phyloP scores from a whole-genome alignment of 140 eudicot genomes.

The Senecio squalidus region DNA sequence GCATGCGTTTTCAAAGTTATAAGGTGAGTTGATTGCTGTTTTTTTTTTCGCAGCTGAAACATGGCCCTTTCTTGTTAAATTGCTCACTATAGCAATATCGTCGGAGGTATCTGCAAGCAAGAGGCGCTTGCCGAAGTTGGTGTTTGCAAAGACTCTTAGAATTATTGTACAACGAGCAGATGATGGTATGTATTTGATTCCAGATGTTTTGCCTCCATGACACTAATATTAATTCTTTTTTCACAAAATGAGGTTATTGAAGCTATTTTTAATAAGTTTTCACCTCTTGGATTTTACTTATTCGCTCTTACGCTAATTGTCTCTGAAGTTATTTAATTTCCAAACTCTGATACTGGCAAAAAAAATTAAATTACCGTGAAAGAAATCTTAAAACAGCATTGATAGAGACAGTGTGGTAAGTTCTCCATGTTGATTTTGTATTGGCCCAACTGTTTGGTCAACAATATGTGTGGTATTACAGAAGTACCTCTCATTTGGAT shows the following conservation, averaged over 20 bases:
- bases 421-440: conserved; percentile 5
- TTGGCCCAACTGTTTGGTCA: not conserved
- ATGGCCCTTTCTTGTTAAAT: conserved; percentile 80
- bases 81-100: conserved; percentile 51
- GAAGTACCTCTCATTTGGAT: conserved; percentile 6
- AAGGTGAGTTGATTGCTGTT: conserved; percentile 5
- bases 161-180: conserved; percentile 72
- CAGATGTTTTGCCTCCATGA: too few species aligned
- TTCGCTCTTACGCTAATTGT: not conserved
- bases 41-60: conserved; percentile 60
- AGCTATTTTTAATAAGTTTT: not conserved
- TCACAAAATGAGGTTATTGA: not conserved
- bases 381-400: not conserved
- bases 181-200: conserved; percentile 50
- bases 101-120: conserved; percentile 69
- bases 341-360: not conserved
- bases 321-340: not conserved
- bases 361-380: not conserved
- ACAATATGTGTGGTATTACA: not conserved
- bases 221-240: too few species aligned
- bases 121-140: conserved; percentile 64
- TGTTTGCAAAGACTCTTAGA: conserved; percentile 77
- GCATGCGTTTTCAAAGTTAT: not conserved
- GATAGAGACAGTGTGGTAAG: conserved; percentile 2
- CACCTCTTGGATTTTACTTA: not conserved